A percentile compares a stretch with the other conserved stretches of the same genome.
Conservation (phyloP, 2,329 filamentous ascomycete species). For the Colletotrichum costaricense region DNA sequence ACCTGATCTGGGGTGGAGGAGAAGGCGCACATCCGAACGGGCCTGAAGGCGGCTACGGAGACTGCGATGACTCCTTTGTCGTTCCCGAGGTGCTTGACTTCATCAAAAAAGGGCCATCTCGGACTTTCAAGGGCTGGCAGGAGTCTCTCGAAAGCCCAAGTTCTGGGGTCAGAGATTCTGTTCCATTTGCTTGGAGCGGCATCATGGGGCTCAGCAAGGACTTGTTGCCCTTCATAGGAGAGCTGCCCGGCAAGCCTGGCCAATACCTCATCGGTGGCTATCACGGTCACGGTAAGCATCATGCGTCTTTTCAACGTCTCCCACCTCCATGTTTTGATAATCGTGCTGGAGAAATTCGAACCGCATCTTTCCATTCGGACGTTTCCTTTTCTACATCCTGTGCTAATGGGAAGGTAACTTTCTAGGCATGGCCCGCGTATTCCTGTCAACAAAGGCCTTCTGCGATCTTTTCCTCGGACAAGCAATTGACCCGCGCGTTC, state of each 20-base stretch:
- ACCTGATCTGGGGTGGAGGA: not conserved
- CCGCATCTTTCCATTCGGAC: not conserved
- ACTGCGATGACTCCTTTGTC: not conserved
- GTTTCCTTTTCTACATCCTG: not conserved
- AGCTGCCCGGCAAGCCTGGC: not conserved
- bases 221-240: not conserved
- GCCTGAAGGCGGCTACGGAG: not conserved
- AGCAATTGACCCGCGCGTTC: not conserved
- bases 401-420: no score
- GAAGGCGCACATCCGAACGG: not conserved
- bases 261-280: not conserved
- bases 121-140: not conserved
- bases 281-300: not conserved
- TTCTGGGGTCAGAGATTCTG: not conserved
- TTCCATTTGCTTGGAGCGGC: not conserved
- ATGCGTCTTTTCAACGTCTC: not conserved
- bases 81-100: not conserved
- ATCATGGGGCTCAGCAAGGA: not conserved
- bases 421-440: not conserved
- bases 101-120: not conserved
- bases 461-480: not conserved
- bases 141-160: not conserved
- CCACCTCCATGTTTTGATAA: not conserved
- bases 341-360: not conserved
- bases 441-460: not conserved